Evolutionary conservation across 345 rosid genomes (phyloP).

Genomic region (Gossypium arboreum): DNA sequence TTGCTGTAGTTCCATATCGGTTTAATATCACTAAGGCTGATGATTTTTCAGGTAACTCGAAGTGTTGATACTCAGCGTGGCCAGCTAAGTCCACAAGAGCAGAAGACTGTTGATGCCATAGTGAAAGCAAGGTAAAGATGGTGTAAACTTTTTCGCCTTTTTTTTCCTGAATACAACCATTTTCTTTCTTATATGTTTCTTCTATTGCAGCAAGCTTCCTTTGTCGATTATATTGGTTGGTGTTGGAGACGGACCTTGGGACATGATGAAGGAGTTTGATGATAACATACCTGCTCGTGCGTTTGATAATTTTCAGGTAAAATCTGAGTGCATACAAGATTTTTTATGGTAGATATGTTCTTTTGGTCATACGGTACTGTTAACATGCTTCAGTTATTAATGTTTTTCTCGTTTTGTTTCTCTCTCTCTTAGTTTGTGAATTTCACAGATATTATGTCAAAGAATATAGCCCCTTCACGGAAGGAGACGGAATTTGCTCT

Average conservation of each 20-base stretch:
- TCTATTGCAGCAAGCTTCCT: constrained; percentile 60
- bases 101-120: constrained; percentile 86
- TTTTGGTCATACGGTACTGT: neutral
- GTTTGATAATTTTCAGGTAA: constrained; percentile 95
- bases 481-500: constrained; percentile 93
- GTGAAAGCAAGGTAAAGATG: constrained; percentile 75
- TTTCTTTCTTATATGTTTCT: constrained; percentile 20
- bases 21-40: neutral
- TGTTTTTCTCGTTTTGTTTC: constrained; percentile 2
- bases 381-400: neutral
- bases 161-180: neutral
- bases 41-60: constrained; percentile 71
- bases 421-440: constrained; percentile 71
- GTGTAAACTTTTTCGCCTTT: neutral
- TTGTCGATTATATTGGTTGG: constrained; percentile 85
- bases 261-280: constrained; percentile 92
- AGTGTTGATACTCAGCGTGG: constrained; percentile 74
- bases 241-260: constrained; percentile 99
- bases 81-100: constrained; percentile 84
- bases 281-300: constrained; percentile 95
- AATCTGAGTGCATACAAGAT: constrained; percentile 10
- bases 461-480: constrained; percentile 46
- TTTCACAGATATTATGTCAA: constrained; percentile 86
- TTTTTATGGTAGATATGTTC: neutral
- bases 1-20: neutral